phyloP scores from a whole-genome alignment of 1,284 basidiomycete genomes.

The Irpex sp. region DNA sequence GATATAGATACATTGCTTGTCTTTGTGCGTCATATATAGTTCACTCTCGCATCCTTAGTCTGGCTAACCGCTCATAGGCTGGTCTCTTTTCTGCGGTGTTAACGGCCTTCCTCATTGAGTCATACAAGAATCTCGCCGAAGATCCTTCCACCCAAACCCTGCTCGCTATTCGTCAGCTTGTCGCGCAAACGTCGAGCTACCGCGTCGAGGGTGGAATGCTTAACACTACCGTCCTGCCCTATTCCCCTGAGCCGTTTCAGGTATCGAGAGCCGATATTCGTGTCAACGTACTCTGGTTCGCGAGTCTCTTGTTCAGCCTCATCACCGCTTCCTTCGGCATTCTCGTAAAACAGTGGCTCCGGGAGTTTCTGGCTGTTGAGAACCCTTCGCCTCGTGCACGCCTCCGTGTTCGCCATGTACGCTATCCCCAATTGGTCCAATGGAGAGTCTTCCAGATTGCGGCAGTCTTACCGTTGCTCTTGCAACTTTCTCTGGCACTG shows the following conservation, averaged over 20 bases:
- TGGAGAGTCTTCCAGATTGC: constrained; percentile 13
- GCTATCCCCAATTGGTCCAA: not conserved
- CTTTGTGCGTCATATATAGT: constrained; percentile 3
- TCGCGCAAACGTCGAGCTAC: not conserved
- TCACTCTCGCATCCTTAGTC: too few relatives aligned
- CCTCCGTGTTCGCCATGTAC: constrained; percentile 7
- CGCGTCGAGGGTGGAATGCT: not conserved
- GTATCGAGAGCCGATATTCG: not conserved
- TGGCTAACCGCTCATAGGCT: not conserved
- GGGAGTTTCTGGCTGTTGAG: not conserved
- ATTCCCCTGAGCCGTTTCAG: not conserved
- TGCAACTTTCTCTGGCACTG: constrained; percentile 7
- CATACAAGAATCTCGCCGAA: not conserved
- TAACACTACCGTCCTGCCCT: not conserved
- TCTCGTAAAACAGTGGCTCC: not conserved
- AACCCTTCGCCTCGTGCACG: not conserved
- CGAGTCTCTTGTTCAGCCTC: not conserved
- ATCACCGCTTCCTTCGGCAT: not conserved
- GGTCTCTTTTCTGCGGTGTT: constrained; percentile 8
- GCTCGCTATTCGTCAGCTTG: not conserved
- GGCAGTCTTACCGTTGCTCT: constrained; percentile 2
- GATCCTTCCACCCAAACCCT: not conserved
- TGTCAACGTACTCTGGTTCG: not conserved
- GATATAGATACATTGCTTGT: constrained; percentile 12
- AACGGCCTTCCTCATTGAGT: constrained; percentile 1